Base-by-base conservation (phyloP, 176 grass and related monocot species). In the Phyllostachys edulis region DNA sequence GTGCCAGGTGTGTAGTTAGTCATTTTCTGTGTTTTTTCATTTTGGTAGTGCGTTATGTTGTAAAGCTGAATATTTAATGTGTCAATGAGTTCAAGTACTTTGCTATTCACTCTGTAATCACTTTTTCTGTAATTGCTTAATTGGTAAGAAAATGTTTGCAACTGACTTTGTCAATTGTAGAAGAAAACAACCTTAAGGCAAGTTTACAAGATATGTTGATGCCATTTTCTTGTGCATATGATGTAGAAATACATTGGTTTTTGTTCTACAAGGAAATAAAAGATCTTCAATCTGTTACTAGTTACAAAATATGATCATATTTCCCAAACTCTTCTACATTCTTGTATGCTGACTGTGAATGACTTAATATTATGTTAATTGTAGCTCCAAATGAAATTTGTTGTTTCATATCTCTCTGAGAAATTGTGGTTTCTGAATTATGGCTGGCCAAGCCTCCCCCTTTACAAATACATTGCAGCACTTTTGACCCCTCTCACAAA, bases 1-100 rank as follows among this genome's bases (percentile, higher is more conserved):
- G 63, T 92, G 88, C 69, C 93, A 99, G 97, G 97, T 99, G 60
- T 49, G 73, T 61, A 29, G 15, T 76, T 63, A 59, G 16, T 76
- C 42, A 29, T 18, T 52, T 70, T 68, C 76, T 49, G 5, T 81
- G 18, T 1, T 72, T 60, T 73, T 18, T 67, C 61, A 77, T 82
- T 87, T 71, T 61, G 42, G 56, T 83, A 66, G 49, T 70, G 32
- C 45, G 69, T 44, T 24, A 44, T 63, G 54, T 17, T 77, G 44
- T 68, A 76, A 17, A 65, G 64, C 52, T 73, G 4, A 54, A 26
- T 67, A 45, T 76, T 8, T 82, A 61, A 18, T 21, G 21, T 72
- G 20, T n/a, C 29, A 62, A 60, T 84, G 4, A 68, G 63, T 67
- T 60, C 0, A 70, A 50, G 12, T 55, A 39, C 29, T 40, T 39